Base-by-base conservation (phyloP, 2,329 filamentous ascomycete species). In the Sporothrix mexicana region DNA sequence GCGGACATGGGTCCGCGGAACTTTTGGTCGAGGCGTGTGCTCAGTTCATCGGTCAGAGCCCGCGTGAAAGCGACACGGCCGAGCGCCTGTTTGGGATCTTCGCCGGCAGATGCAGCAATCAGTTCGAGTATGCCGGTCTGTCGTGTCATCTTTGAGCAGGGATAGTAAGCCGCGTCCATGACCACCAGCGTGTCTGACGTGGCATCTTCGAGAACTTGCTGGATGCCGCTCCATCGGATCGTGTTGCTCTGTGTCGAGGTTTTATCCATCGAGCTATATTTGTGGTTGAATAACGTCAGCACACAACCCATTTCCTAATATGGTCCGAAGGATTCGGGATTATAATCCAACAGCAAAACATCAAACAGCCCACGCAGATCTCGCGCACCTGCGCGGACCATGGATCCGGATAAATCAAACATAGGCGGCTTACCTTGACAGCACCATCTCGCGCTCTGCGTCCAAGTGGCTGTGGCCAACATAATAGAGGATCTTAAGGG, bases 401-500 rank as follows among this genome's bases (percentile, higher is more conserved):
- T 7, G 9, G 5, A 13, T 13, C 8, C 3, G 30, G 41, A 30
- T 3, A 69, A 61, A 15, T 23, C 10, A 36, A 12, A n/a, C 6
- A 55, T 30, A 62, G 12, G 9, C 3, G 20, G n/a, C 66, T 10
- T 79, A 88, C 88, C 87, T 89, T 59, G 87, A 83, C 55, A 90
- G 80, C 45, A 88, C 82, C 86, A 89, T 88, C 75, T 89, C 86
- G 61, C 86, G 82, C 72, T 88, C 85, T 7, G 81, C 83, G 75
- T 89, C 85, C 36, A 89, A 80, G 75, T 85, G 87, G 55, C 84
- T 88, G 72, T 86, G 82, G 7, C 88, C 88, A 15, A 83, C 85
- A 76, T 90, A 90, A 77, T 88, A 89, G 64, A 90, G 83, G 72
- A 90, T 85, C 77, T 89, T 89, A 72, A 90, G 78, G 23, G 86